phyloP scores from a whole-genome alignment of 371 early-diverging fungal genomes.

The Saksenaea vasiformis region DNA sequence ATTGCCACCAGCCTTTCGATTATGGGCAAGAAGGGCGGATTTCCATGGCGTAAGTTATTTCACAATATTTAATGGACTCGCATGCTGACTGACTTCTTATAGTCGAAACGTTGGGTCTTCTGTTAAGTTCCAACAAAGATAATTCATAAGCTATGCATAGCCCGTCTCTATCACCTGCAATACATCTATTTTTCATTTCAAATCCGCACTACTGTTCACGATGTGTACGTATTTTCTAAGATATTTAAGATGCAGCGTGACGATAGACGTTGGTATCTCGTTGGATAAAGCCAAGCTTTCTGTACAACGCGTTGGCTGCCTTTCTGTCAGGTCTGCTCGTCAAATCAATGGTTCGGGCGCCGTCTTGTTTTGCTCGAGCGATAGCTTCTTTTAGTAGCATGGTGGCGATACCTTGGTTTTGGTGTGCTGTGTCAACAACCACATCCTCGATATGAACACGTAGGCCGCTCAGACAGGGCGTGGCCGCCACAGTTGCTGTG shows the following conservation, averaged over 20 bases:
- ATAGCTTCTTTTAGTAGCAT: slow-evolving; percentile 28
- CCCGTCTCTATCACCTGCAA: no score
- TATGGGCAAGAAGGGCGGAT: slow-evolving; percentile 39
- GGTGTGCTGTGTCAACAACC: slow-evolving; percentile 27
- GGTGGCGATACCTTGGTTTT: slow-evolving; percentile 40
- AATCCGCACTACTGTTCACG: no score
- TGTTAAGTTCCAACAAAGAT: not conserved
- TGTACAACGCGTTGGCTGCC: slow-evolving; percentile 48
- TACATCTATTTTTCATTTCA: no score
- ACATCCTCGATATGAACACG: slow-evolving; percentile 54
- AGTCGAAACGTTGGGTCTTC: not conserved
- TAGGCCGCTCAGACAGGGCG: slow-evolving; percentile 38
- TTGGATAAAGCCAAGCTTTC: slow-evolving; percentile 45
- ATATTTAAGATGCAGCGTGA: slow-evolving; percentile 11
- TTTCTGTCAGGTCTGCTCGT: slow-evolving; percentile 48
- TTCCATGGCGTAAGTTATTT: slow-evolving; percentile 46
- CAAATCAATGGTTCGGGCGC: slow-evolving; percentile 42
- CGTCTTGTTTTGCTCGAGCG: slow-evolving; percentile 17
- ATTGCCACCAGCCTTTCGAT: slow-evolving; percentile 36
- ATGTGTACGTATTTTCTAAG: not conserved
- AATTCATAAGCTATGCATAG: no score
- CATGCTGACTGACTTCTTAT: not conserved
- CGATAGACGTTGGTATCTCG: slow-evolving; percentile 51
- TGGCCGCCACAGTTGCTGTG: slow-evolving; percentile 28
- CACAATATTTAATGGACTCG: not conserved